phyloP scores from a whole-genome alignment of 2,329 filamentous ascomycete genomes.

The Beauveria sp. region DNA sequence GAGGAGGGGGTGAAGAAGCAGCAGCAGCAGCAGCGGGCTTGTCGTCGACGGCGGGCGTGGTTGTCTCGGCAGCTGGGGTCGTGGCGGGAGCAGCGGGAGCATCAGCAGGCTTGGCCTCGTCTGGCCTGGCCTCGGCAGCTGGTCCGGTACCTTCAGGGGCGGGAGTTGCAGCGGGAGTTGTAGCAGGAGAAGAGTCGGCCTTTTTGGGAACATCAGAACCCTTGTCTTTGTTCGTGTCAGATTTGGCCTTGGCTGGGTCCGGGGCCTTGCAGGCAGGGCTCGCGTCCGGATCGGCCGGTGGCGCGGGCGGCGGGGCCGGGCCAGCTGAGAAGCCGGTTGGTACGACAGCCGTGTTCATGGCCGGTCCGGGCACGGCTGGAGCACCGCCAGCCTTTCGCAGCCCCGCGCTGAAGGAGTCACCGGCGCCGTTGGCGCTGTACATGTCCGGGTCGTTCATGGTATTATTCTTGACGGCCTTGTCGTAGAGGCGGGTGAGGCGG shows the following conservation, averaged over 20 bases:
- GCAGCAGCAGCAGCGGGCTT: background rate
- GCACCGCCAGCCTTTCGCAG: constrained; percentile 11
- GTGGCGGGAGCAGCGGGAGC: background rate
- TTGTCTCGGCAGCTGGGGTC: background rate
- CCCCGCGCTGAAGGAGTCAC: constrained; percentile 14
- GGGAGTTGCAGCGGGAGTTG: background rate
- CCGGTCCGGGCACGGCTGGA: background rate
- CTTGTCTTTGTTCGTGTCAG: constrained; percentile 1
- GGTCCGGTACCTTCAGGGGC: background rate
- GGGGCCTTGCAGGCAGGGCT: constrained; percentile 13
- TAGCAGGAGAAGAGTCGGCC: background rate
- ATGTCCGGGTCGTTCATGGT: constrained; percentile 18
- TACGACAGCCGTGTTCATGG: background rate
- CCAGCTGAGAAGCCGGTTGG: background rate
- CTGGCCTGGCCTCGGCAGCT: background rate
- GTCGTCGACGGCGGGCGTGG: background rate
- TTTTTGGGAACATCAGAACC: background rate
- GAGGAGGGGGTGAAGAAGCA: background rate
- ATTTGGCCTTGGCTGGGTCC: constrained; percentile 8
- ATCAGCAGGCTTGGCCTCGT: background rate
- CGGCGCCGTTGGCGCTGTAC: constrained; percentile 14
- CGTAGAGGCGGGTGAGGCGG: constrained; percentile 17
- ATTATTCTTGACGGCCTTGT: constrained; percentile 18
- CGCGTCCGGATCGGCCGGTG: constrained; percentile 4
- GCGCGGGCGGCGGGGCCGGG: background rate